These are phyloP conservation scores for Neurospora africana DNA, from an alignment of 495 filamentous ascomycete genomes.

Conservation along the genomic window DNA sequence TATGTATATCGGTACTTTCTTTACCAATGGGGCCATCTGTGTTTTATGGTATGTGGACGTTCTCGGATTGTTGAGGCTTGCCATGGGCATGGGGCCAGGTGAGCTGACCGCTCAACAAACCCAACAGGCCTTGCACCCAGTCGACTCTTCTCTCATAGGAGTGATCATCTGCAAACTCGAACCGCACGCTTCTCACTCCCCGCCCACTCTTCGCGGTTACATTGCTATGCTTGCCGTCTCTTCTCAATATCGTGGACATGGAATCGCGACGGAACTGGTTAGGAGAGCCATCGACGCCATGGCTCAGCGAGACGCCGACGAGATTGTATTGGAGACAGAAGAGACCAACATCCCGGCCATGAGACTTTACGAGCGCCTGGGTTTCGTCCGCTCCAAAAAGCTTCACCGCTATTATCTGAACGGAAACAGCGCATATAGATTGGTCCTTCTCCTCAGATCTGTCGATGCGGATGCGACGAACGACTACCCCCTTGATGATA, in stretches of 20 bases:
- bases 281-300: conserved; percentile 88
- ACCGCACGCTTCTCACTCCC: conserved; percentile 57
- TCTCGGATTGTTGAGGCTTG: not conserved
- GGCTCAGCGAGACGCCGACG: conserved; percentile 73
- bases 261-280: conserved; percentile 88
- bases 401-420: conserved; percentile 95
- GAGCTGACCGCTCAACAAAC: not conserved
- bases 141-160: conserved; percentile 50
- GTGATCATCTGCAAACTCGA: conserved; percentile 97
- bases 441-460: conserved; percentile 70
- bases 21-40: conserved; percentile 95
- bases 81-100: not conserved
- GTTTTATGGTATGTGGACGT: conserved; percentile 60
- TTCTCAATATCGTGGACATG: conserved; percentile 64
- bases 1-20: conserved; percentile 99
- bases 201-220: conserved; percentile 79
- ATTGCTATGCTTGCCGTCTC: conserved; percentile 96
- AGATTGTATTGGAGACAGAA: conserved; percentile 95
- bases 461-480: conserved; percentile 21
- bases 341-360: conserved; percentile 88
- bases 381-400: conserved; percentile 86
- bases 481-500: conserved; percentile 16
- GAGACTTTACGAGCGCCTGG: conserved; percentile 85
- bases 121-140: conserved; percentile 54
- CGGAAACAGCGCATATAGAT: conserved; percentile 84